Evolutionary conservation across 371 early-diverging fungal species (phyloP), one percentile per base, ranked within the genome.

Genomic region (Coemansia sp.): DNA sequence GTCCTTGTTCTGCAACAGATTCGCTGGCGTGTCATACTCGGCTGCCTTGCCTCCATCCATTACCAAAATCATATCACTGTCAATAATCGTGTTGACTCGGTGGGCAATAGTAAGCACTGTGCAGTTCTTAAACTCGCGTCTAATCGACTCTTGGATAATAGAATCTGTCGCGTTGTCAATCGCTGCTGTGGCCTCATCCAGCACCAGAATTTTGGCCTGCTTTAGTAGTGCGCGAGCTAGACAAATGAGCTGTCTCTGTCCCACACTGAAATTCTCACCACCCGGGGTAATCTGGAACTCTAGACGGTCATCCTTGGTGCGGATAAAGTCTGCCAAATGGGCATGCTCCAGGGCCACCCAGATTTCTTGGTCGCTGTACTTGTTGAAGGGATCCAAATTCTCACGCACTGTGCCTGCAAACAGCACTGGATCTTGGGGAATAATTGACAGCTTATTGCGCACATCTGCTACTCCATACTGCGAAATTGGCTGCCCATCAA

Each of bases 261-360:
- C 93, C 0, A 89, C 80, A 29, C 86, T 86, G 64, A 89, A 80
- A 74, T 84, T 87, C 44, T 81, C 81, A 12, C 92, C 91, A 24
- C 75, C 69, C 43, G 58, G 59, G 14, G 52, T 31, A 10, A 71
- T 60, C 14, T 12, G 49, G n/a, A 66, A 55, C 10, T 80, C 81
- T 9, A 80, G 69, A 10, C 65, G 64, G 5, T 61, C 63, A 10
- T 55, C 70, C 51, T 66, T 69, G 38, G 55, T 11, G 39, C 59
- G 58, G 12, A 95, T 79, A 50, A 86, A 80, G 0, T 78, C 81
- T 44, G 88, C 85, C 65, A 95, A 69, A 62, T 86, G 85, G 14
- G 91, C 85, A 12, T 80, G 79, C 58, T 92, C 87, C 42, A 98
- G 78, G 0, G 87, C 92, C 12, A 70, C 57, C 98, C 98, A 97